Base-by-base conservation (phyloP, 2,329 filamentous ascomycete genomes). In the Aureobasidium sp. region DNA sequence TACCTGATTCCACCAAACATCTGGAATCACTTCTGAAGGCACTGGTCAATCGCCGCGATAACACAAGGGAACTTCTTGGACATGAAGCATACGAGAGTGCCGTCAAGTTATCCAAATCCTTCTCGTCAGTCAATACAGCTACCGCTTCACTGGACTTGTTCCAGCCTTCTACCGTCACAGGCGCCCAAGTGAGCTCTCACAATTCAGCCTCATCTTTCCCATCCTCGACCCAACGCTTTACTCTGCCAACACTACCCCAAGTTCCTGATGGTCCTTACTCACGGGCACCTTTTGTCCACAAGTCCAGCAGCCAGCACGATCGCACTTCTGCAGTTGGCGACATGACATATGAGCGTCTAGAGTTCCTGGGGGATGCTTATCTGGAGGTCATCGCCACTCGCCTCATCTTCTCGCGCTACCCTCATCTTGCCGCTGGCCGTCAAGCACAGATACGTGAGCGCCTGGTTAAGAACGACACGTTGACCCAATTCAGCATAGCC, bases 361-460 rank as follows among this genome's bases (percentile, higher is more conserved):
- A 97, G 74, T 91, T 93, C 77, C 80, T 96, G 8, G 93, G 93
- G 7, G 93, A 97, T 72, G 88, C 90, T 22, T 93, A 93, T 68
- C 79, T 96, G 57, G 89, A 95, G 70, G 76, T 91, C 57, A 85
- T 91, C 51, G 84, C 91, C 6, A 87, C 89, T 0, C 82, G 85
- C 20, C 80, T 95, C 57, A 88, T 97, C 64, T 90, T 85, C 73
- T 78, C 85, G 63, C 89, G 84, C 9, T 94, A 92, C 69, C 80
- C 81, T 0, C 75, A 81, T 14, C 77, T 90, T 11, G 71, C 84
- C 0, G 80, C 88, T 0, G 91, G 91, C 2, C 82, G 85, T 64
- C 85, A 86, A 68, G 87, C 88, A 11, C 88, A 91, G 66, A 77
- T 94, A 20, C 86, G 93, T 56, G 91, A 97, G 73, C 75, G 83